Base-by-base conservation (phyloP, 495 filamentous ascomycete genomes). In the Apiosordaria backusii region DNA sequence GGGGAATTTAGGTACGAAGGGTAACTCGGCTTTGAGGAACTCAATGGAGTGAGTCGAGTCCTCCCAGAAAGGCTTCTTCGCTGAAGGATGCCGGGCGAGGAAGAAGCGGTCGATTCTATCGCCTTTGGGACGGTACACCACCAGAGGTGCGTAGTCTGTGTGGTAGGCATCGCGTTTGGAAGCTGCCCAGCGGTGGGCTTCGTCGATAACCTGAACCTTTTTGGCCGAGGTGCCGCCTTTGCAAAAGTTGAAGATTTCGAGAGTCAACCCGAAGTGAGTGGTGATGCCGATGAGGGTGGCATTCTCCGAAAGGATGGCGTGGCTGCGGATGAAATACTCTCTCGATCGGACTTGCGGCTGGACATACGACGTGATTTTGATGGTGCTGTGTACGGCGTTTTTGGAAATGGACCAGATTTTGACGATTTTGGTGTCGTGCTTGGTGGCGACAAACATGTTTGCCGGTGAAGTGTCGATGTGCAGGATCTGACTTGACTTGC, bases 311-410 rank as follows among this genome's bases (percentile, higher is more conserved):
- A 75, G 55, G 23, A 75, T 68, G 3, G 70, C 66, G 60, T 75
- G 73, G 62, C 70, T 71, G 53, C 73, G 71, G 53, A 75, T 67
- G 21, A 72, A 74, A 57, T 75, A 75, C 53, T 75, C 73, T 23
- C 73, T 68, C 0, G 73, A 74, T 10, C 72, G 72, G 7, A 71
- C 60, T 23, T 71, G 68, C 0, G 73, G 72, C 9, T 66, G 63
- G 1, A 72, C 71, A 54, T 74, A 75, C 5, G 70, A 71, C 4
- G 68, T 75, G 24, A 68, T 70, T 24, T 75, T 75, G 50, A 73
- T 71, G 3, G 70, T 71, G 21, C 64, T 53, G 23, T 72, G 70
- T 1, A 75, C 35, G 1, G 64, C 50, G 50, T 70, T 70, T 61
- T 68, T 70, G n/a, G 68, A 3, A 10, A 71, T 60, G 1, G 70